Evolutionary conservation across 1,139 yeast genomes (phyloP).

Genomic region (Petasospora fabianii): DNA sequence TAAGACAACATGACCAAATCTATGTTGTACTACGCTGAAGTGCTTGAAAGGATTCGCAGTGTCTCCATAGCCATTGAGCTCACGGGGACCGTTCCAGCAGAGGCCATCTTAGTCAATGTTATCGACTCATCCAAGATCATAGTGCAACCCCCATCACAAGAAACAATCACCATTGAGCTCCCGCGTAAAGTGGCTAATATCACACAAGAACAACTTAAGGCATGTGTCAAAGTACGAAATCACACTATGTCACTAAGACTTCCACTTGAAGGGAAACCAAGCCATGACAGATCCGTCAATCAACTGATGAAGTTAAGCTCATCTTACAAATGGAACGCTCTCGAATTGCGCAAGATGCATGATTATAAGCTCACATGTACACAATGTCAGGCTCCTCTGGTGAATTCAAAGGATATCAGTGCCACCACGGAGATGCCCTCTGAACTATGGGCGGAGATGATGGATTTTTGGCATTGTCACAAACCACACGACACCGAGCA

Average conservation of each 20-base stretch:
- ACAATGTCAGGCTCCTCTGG: slow-evolving; percentile 30
- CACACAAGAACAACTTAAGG: slow-evolving; percentile 6
- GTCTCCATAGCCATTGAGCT: slow-evolving; percentile 16
- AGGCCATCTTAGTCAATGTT: background rate
- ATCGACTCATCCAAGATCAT: background rate
- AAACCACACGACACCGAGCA: slow-evolving; percentile 50
- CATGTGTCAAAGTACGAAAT: slow-evolving; percentile 5
- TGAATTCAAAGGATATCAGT: slow-evolving; percentile 32
- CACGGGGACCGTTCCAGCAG: background rate
- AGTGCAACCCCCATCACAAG: too few species aligned
- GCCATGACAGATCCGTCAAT: slow-evolving; percentile 18
- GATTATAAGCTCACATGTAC: slow-evolving; percentile 32
- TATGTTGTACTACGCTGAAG: slow-evolving; percentile 14
- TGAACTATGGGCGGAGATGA: slow-evolving; percentile 89
- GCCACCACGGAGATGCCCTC: slow-evolving; percentile 73
- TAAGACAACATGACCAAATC: background rate
- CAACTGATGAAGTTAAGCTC: slow-evolving; percentile 20
- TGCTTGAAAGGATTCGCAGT: slow-evolving; percentile 18
- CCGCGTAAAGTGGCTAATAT: background rate
- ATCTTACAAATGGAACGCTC: slow-evolving; percentile 26
- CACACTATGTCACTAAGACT: slow-evolving; percentile 12
- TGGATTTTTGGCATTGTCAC: slow-evolving; percentile 99
- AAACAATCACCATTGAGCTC: slow-evolving; percentile 10
- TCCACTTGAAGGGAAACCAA: slow-evolving; percentile 6
- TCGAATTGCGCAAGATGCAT: slow-evolving; percentile 12